phyloP scores from a whole-genome alignment of 352 stramenopile genomes.

The Phytophthora macrochlamydospora region DNA sequence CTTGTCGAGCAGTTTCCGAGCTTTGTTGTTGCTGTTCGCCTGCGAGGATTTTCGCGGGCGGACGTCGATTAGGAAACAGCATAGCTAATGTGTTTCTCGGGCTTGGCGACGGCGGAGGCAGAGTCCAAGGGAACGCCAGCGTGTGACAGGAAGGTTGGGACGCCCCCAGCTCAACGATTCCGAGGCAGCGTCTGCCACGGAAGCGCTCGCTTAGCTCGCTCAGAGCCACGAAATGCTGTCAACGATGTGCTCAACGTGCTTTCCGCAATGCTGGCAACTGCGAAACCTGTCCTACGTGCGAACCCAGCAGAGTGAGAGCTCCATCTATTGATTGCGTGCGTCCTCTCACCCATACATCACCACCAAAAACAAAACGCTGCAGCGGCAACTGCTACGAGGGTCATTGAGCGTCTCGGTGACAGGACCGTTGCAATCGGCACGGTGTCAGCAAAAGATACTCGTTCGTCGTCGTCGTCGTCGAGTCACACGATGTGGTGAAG shows the following conservation, averaged over 20 bases:
- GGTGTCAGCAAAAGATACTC: background rate
- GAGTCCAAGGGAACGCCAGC: background rate
- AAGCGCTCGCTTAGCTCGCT: background rate
- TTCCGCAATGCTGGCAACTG: background rate
- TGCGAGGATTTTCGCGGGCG: slow-evolving; percentile 15
- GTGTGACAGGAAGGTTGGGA: slow-evolving; percentile 4
- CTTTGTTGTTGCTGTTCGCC: slow-evolving; percentile 19
- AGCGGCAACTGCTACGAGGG: background rate
- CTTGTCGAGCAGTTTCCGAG: slow-evolving; percentile 7
- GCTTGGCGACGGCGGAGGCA: slow-evolving; percentile 1
- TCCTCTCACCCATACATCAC: background rate
- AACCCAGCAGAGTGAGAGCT: background rate
- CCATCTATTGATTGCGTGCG: background rate
- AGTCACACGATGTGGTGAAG: slow-evolving; percentile 9
- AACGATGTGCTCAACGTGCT: background rate
- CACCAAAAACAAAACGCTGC: background rate
- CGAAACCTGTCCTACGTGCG: background rate
- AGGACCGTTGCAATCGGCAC: background rate
- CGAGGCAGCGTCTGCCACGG: background rate
- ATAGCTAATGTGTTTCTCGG: slow-evolving; percentile 20
- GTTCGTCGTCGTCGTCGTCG: background rate
- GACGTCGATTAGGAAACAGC: slow-evolving; percentile 19
- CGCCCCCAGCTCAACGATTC: slow-evolving; percentile 6
- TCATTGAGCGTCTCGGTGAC: background rate
- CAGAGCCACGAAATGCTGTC: background rate